Conservation (phyloP, 2,329 filamentous ascomycete species). For the Rhynchosporium graminicola region DNA sequence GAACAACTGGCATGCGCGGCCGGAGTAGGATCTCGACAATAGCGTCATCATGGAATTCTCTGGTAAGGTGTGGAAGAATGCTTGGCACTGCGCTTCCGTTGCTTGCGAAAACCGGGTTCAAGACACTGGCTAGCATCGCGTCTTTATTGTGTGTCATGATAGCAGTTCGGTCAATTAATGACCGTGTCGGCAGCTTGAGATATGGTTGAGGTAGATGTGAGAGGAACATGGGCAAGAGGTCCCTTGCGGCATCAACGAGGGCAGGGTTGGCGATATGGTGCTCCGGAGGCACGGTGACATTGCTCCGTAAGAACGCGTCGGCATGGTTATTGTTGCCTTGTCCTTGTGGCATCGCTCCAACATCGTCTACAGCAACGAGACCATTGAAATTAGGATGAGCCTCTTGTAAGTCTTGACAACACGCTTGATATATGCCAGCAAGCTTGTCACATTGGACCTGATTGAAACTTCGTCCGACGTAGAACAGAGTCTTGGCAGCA, state of each 20-base stretch:
- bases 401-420: slow-evolving; percentile 73
- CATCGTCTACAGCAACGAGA: slow-evolving; percentile 6
- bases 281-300: slow-evolving; percentile 35
- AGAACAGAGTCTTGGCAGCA: slow-evolving; percentile 56
- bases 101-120: slow-evolving; percentile 71
- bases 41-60: slow-evolving; percentile 61
- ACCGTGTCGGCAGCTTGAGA: slow-evolving; percentile 70
- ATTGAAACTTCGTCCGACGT: slow-evolving; percentile 65
- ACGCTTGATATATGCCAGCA: slow-evolving; percentile 61
- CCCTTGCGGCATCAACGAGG: slow-evolving; percentile 57
- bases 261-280: slow-evolving; percentile 43
- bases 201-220: slow-evolving; percentile 63
- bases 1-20: slow-evolving; percentile 51
- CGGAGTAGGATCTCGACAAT: slow-evolving; percentile 70
- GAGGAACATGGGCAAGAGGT: slow-evolving; percentile 64
- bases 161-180: slow-evolving; percentile 77
- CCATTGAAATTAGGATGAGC: slow-evolving; percentile 39
- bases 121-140: slow-evolving; percentile 77
- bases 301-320: slow-evolving; percentile 63
- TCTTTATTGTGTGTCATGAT: slow-evolving; percentile 69
- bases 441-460: slow-evolving; percentile 67
- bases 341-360: slow-evolving; percentile 38
- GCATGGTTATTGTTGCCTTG: slow-evolving; percentile 54
- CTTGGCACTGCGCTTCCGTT: slow-evolving; percentile 67
- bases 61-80: slow-evolving; percentile 76